phyloP scores from a whole-genome alignment of 106 monocot species.

The Narthecium ossifragum region DNA sequence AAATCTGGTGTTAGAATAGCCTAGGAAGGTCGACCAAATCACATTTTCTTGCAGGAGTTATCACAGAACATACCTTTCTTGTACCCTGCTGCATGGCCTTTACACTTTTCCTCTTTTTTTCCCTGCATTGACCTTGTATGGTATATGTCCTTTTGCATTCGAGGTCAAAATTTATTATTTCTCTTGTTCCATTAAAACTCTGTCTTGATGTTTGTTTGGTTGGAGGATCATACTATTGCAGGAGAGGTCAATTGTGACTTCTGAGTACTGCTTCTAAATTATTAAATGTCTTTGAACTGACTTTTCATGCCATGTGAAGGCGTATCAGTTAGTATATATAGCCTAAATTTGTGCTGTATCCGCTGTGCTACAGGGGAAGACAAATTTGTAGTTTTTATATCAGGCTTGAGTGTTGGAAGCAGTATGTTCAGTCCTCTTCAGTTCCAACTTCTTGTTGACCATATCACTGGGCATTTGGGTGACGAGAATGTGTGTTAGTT shows the following conservation, averaged over 20 bases:
- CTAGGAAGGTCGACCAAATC: too few relatives aligned
- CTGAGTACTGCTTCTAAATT: not conserved
- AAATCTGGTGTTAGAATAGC: too few relatives aligned
- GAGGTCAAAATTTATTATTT: not conserved
- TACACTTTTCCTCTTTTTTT: too few relatives aligned
- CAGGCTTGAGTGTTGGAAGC: constrained; percentile 77
- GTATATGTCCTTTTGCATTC: too few relatives aligned
- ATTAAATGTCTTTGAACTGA: not conserved
- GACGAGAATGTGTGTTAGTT: constrained; percentile 60
- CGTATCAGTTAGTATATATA: not conserved
- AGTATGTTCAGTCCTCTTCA: constrained; percentile 78
- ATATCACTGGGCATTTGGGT: constrained; percentile 91
- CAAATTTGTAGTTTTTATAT: constrained; percentile 87
- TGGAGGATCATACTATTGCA: not conserved
- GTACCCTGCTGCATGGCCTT: too few relatives aligned
- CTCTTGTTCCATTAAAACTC: not conserved
- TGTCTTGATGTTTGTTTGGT: not conserved
- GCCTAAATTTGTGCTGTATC: not conserved
- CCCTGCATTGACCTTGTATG: too few relatives aligned
- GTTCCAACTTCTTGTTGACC: constrained; percentile 96
- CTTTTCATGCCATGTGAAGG: not conserved
- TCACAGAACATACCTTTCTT: too few relatives aligned
- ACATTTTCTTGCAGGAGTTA: too few relatives aligned
- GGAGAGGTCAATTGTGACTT: not conserved
- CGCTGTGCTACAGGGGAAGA: constrained; percentile 62